These are phyloP conservation scores for Laburnicola sp. DNA, from an alignment of 2,329 filamentous ascomycete genomes.

Conservation along the genomic window DNA sequence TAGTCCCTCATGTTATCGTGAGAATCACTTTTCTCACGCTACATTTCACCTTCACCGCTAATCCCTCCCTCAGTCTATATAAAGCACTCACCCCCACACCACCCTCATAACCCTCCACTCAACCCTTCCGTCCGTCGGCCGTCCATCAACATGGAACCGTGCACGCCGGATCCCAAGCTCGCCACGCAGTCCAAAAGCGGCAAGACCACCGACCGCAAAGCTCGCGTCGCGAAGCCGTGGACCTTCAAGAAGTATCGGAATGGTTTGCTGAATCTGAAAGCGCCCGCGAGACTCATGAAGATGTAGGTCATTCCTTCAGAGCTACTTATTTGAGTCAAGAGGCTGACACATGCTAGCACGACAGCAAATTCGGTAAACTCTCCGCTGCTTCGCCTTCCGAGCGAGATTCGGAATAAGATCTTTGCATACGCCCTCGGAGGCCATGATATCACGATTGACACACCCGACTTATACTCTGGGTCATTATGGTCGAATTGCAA, in stretches of 20 bases:
- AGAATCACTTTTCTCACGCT: neutral
- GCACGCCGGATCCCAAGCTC: neutral
- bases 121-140: neutral
- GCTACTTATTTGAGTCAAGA: too few species aligned
- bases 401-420: conserved; percentile 8
- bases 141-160: neutral
- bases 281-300: neutral
- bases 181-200: neutral
- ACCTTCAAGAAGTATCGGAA: neutral
- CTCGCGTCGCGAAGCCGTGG: neutral
- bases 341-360: too few species aligned
- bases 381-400: conserved; percentile 5
- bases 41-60: too few species aligned
- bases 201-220: neutral
- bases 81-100: too few species aligned
- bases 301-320: neutral
- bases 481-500: too few species aligned
- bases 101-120: too few species aligned
- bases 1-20: too few species aligned
- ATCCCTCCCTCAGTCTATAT: too few species aligned
- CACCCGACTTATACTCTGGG: too few species aligned
- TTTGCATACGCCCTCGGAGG: neutral
- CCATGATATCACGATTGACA: neutral
- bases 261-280: neutral
- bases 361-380: neutral